Evolutionary conservation across 2,329 filamentous ascomycete genomes (phyloP), one percentile per base, ranked within the genome.

Genomic region (Chalara sp.): DNA sequence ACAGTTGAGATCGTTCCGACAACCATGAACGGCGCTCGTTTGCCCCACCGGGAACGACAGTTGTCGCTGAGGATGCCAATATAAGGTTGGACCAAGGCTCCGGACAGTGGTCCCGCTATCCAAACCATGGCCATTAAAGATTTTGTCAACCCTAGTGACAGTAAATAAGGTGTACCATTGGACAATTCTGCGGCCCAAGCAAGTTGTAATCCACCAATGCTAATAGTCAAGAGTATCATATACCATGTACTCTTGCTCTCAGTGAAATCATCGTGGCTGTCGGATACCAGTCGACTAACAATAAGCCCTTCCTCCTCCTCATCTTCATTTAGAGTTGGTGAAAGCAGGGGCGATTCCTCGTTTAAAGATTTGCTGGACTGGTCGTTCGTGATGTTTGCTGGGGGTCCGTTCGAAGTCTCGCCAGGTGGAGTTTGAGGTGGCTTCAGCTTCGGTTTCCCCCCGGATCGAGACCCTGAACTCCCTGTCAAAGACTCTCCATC

Each of bases 121-220:
- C 88, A 93, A 35, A 92, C 87, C 57, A 91, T 75, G 13, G 88
- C 87, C 75, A 92, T 86, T 42, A 91, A 70, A 37, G 87, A 86
- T 71, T 92, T 91, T 76, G 83, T 89, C 68, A 93, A 76, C 8
- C 88, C 88, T 32, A 93, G 78, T 1, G 87, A 90, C 40, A 92
- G 72, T 40, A 93, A 72, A 63, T 87, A 93, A 5, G 88, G 87
- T 48, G 92, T 96, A 60, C 91, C 91, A 72, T 95, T 92, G 49
- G 90, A 95, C 41, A 96, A 76, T 68, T 97, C 92, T 41, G 96
- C 90, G 1, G 91, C 91, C 92, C 92, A 97, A 31, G 92, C 90
- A 59, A 97, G 87, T 70, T 97, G 92, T 55, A 97, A 74, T 29
- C 89, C 92, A 53, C 89, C 89, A 59, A 96, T 87, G 64, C 87